These are phyloP conservation scores for Clavispora carvajalis DNA, from an alignment of 805 yeast genomes.

Conservation along the genomic window DNA sequence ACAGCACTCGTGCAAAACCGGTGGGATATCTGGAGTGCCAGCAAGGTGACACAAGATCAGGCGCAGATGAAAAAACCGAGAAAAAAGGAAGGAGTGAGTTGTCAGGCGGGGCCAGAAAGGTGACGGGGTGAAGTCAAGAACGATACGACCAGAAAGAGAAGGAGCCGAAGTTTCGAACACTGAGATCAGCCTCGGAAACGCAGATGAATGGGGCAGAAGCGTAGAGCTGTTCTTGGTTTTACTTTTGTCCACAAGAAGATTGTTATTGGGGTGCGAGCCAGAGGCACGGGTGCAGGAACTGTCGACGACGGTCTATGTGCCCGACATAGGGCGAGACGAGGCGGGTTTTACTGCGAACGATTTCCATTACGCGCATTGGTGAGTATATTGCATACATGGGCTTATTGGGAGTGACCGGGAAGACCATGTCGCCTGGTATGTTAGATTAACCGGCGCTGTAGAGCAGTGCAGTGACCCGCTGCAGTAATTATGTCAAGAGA, in stretches of 20 bases:
- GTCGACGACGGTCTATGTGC: not conserved
- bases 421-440: too few relatives aligned
- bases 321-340: not conserved
- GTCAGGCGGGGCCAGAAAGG: not conserved
- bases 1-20: not conserved
- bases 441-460: too few relatives aligned
- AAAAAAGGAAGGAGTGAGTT: not conserved
- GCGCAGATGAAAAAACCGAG: not conserved
- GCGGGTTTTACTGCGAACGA: too few relatives aligned
- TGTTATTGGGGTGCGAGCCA: conserved; percentile 1
- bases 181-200: not conserved
- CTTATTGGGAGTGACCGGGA: too few relatives aligned
- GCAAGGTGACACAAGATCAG: not conserved
- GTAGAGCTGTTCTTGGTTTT: not conserved
- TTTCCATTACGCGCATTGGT: too few relatives aligned
- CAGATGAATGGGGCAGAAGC: not conserved
- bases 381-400: too few relatives aligned
- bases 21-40: not conserved
- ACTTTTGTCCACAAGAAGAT: not conserved
- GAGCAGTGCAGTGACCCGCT: too few relatives aligned
- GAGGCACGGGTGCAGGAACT: not conserved
- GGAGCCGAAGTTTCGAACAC: not conserved
- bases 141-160: not conserved
- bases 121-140: not conserved
- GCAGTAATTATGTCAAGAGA: too few relatives aligned